Base-by-base conservation (phyloP, 1,284 basidiomycete species). In the Ustilago trichophora region DNA sequence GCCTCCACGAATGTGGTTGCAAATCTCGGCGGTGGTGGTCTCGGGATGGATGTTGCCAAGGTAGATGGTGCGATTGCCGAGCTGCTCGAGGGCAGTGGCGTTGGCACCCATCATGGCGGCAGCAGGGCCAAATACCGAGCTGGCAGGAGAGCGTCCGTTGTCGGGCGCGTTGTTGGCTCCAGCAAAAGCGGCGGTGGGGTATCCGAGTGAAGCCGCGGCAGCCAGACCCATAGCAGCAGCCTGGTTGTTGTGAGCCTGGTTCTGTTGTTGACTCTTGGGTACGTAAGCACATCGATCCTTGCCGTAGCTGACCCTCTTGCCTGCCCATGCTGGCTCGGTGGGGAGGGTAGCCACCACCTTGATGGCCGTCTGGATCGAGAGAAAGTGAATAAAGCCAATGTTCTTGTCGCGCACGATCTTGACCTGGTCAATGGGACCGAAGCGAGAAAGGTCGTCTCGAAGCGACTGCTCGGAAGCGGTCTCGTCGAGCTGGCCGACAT, bases 321-420 rank as follows among this genome's bases (percentile, higher is more conserved):
- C 67, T 21, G 60, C 36, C 78, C 78, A 80, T 4, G 53, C 72
- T 22, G 77, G 69, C 53, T 80, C 77, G 32, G 64, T 74, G 7
- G 77, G 72, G 12, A 80, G 64, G 10, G 59, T 70, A 10, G 75
- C 53, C 10, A 80, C 77, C 29, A 78, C 78, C 55, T 80, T 76
- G 51, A 80, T 80, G 18, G 78, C 78, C 2, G 78, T 77, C 43
- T 74, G 70, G 33, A 80, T 80, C 29, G 75, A 77, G 18, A 80
- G 59, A 35, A 80, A 80, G 56, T 80, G 78, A 16, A 80, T 72
- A 44, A 80, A 80, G 26, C 73, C 77, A 21, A 80, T 80, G 60
- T 76, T 77, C 65, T 80, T 79, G 49, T 80, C 78, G 56, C 77
- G 70, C 21, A 80, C 73, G 25, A 80, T 80, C 64, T 80, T 80